Conservation (phyloP, 176 grass and related monocot genomes). For the maize (Zea mays) region DNA sequence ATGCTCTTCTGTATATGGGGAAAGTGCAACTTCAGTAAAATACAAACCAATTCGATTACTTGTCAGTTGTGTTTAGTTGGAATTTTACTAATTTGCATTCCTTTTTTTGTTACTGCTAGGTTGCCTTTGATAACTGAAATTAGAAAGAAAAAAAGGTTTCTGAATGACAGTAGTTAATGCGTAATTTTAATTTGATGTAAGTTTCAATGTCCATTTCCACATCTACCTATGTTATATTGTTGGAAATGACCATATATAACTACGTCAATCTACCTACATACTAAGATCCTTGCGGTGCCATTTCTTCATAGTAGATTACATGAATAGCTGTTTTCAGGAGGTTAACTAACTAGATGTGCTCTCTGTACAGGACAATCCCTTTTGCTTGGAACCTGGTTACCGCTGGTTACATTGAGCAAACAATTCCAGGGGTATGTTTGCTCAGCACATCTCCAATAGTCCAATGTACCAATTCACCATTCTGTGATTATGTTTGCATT, state of each 20-base stretch:
- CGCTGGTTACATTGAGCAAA: constrained; percentile 84
- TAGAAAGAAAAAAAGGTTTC: not conserved
- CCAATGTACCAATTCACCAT: not conserved
- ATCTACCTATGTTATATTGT: not conserved
- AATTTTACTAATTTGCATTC: not conserved
- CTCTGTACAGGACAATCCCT: constrained; percentile 71
- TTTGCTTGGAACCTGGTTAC: constrained; percentile 89
- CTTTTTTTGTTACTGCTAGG: not conserved
- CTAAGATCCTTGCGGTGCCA: not conserved
- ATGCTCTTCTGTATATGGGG: not conserved
- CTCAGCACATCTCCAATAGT: not conserved
- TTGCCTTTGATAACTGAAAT: not conserved
- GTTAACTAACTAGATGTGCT: not conserved
- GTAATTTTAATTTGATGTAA: not conserved
- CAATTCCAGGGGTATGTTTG: constrained; percentile 67
- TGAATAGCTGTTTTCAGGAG: not conserved
- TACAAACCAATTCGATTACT: not conserved
- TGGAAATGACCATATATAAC: not conserved
- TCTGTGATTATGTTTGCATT: not conserved
- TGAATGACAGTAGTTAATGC: not conserved
- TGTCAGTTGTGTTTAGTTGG: not conserved
- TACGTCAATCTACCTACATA: not conserved
- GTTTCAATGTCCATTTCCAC: not conserved
- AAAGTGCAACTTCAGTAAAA: not conserved
- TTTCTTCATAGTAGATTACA: not conserved